These are phyloP conservation scores for Metschnikowia drakensbergensis DNA, from an alignment of 805 yeast genomes.

Conservation along the genomic window DNA sequence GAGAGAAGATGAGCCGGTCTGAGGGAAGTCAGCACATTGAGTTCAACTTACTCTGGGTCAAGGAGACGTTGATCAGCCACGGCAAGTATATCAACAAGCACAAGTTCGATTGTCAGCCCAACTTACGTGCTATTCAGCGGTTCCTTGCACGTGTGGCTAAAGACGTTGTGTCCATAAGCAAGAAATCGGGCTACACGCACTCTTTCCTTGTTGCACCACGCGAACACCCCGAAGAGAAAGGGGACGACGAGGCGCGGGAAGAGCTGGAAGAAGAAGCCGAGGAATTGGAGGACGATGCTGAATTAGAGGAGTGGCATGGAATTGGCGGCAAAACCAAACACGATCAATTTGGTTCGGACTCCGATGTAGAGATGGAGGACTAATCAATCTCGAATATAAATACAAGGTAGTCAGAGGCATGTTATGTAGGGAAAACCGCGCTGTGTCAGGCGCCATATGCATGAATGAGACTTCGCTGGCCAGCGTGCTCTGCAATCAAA, in stretches of 20 bases:
- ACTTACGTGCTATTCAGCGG: conserved; percentile 68
- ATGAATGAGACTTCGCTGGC: background rate
- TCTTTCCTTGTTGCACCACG: conserved; percentile 41
- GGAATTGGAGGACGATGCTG: conserved; percentile 7
- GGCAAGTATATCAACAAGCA: conserved; percentile 68
- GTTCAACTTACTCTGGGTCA: conserved; percentile 79
- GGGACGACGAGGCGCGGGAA: conserved; percentile 11
- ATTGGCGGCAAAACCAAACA: conserved; percentile 9
- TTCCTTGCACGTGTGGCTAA: conserved; percentile 72
- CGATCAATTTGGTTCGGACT: conserved; percentile 10
- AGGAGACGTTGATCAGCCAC: conserved; percentile 61
- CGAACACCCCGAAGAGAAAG: conserved; percentile 6
- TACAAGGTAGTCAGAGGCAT: background rate
- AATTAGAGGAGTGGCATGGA: conserved; percentile 14
- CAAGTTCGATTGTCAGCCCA: conserved; percentile 58
- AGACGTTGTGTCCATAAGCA: conserved; percentile 57
- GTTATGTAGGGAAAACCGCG: too few species aligned
- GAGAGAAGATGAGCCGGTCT: conserved; percentile 47
- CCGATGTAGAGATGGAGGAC: conserved; percentile 17
- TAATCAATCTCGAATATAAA: background rate
- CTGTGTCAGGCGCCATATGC: too few species aligned
- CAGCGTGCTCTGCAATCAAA: background rate
- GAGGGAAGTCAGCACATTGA: conserved; percentile 76
- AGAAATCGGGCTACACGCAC: conserved; percentile 52
- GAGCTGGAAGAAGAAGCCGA: conserved; percentile 11